A percentile compares a stretch with the other conserved stretches of the same genome.
Conservation (phyloP, 2,329 filamentous ascomycete genomes). For the Xenoacremonium recifei region DNA sequence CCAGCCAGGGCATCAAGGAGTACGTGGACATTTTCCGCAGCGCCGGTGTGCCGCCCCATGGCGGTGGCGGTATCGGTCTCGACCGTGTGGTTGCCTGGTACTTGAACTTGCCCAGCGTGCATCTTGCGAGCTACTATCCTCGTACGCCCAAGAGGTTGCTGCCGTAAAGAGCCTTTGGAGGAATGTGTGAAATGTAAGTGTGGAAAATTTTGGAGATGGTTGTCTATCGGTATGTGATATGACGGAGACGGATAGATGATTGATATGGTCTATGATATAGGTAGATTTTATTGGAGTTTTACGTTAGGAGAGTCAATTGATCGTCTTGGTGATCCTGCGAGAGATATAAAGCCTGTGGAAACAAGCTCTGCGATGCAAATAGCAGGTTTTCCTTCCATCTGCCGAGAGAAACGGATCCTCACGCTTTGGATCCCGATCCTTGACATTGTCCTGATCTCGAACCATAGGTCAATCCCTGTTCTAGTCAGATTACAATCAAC, state of each 20-base stretch:
- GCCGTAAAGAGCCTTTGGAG: slow-evolving; percentile 36
- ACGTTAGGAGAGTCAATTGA: no score
- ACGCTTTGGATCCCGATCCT: no score
- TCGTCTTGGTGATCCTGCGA: no score
- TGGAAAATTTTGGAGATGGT: neutral
- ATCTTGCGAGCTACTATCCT: slow-evolving; percentile 57
- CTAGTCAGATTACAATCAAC: no score
- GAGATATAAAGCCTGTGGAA: no score
- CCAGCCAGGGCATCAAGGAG: slow-evolving; percentile 74
- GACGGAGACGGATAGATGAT: neutral
- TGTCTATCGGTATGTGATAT: neutral
- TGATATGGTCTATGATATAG: neutral
- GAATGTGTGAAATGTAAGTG: neutral
- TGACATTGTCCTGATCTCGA: no score
- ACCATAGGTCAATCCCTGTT: no score
- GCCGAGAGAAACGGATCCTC: no score
- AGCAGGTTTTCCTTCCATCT: no score
- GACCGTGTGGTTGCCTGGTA: slow-evolving; percentile 78
- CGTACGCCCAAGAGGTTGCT: slow-evolving; percentile 59
- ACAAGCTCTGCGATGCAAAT: no score
- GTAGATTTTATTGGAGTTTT: no score
- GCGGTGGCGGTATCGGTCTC: slow-evolving; percentile 84
- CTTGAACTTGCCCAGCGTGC: slow-evolving; percentile 57
- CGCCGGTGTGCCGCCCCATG: slow-evolving; percentile 86
- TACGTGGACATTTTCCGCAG: slow-evolving; percentile 80